Base-by-base conservation (phyloP, 139 green algal genomes). In the Diplosphaera chodatii region DNA sequence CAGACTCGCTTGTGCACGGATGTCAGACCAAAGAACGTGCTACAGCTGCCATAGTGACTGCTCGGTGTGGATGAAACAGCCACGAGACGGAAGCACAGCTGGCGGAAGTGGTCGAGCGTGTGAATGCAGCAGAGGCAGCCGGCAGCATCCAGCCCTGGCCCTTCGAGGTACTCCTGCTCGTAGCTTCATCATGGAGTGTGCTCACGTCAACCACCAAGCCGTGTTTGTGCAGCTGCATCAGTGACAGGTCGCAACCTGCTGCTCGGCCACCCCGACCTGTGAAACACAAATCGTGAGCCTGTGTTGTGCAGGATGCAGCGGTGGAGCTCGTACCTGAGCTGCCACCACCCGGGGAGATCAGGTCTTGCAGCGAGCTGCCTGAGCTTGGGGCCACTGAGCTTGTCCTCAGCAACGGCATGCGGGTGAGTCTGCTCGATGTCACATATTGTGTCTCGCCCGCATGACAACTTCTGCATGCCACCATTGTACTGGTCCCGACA, bases 391-490 rank as follows among this genome's bases (percentile, higher is more conserved):
- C 76, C 1, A 87, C 62, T 3, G 88, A 94, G 74, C 56, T 95
- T 32, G 71, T 64, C n/a, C 82, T 96, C 22, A 74, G 30, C 67
- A 97, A 97, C 65, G 91, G 91, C 63, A 92, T 97, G 87, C 72
- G 80, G 16, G 79, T 96, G 29, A 29, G 67, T 10, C 5, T 20
- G 31, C 63, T 34, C 63, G 31, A 27, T 27, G 55, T n/a, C n/a
- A n/a, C n/a, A n/a, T n/a, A n/a, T n/a, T n/a, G n/a, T n/a, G n/a
- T n/a, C n/a, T n/a, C n/a, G n/a, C n/a, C n/a, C n/a, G n/a, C n/a
- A n/a, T n/a, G n/a, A n/a, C n/a, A n/a, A n/a, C n/a, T n/a, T n/a
- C n/a, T n/a, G n/a, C n/a, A n/a, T n/a, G n/a, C n/a, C 37, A 48
- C 37, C 37, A 48, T 48, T 48, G 37, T 13, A 48, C 37, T 48